Conservation (phyloP, 1,284 basidiomycete species). For the Polyporus tsugae region DNA sequence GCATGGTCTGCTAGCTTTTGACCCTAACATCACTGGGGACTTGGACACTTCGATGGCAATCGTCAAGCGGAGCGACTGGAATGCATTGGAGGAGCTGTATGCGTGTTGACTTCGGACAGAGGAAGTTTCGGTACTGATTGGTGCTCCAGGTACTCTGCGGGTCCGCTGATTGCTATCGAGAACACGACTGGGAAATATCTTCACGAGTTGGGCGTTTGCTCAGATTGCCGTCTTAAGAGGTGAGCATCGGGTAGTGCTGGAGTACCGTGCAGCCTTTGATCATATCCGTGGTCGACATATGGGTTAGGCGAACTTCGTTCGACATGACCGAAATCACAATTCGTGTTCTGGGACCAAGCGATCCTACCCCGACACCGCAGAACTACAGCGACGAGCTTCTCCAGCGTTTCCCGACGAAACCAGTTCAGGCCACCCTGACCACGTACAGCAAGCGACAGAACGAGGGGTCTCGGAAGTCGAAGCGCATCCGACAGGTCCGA, state of each 20-base stretch:
- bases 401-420: conserved; percentile 16
- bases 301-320: conserved; percentile 43
- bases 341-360: conserved; percentile 41
- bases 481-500: conserved; percentile 65
- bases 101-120: conserved; percentile 36
- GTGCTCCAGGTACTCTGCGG: conserved; percentile 61
- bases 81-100: conserved; percentile 61
- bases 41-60: conserved; percentile 61
- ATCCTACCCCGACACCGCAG: conserved; percentile 42
- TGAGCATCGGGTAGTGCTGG: conserved; percentile 35
- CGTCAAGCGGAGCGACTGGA: conserved; percentile 71
- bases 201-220: conserved; percentile 64
- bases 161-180: conserved; percentile 63
- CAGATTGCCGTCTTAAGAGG: conserved; percentile 68
- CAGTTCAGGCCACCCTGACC: conserved; percentile 35
- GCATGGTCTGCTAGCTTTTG: conserved; percentile 69
- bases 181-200: conserved; percentile 49
- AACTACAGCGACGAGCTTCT: conserved; percentile 31
- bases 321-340: conserved; percentile 46
- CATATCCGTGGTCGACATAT: conserved; percentile 23
- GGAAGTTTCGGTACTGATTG: conserved; percentile 6
- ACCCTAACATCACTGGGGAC: conserved; percentile 68
- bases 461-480: conserved; percentile 60
- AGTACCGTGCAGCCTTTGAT: not conserved
- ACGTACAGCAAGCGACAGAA: conserved; percentile 44